Evolutionary conservation across 2,329 filamentous ascomycete genomes (phyloP), one percentile per base, ranked within the genome.

Genomic region (Pyrenochaeta sp.): DNA sequence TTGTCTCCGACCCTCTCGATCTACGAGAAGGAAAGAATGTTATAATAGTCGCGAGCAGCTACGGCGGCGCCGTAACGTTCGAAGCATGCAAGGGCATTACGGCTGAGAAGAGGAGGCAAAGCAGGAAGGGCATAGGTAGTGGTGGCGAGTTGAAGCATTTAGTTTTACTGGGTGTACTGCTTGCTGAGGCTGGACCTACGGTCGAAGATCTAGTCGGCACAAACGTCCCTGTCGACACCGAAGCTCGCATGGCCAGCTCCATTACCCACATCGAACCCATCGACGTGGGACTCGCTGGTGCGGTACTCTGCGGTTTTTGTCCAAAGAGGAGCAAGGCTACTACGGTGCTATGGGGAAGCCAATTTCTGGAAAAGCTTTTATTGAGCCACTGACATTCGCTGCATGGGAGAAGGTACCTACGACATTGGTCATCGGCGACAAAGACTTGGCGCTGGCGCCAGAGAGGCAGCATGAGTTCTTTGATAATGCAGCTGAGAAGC

Each of bases 11-110:
- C 13, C 43, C 70, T 60, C 66, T 45, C 43, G 66, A 70, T 8
- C 19, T 19, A 19, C 19, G 19, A 19, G 51, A 67, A 43, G 73
- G 59, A 25, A 71, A 72, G 45, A 68, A 77, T 27, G 59, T 78
- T 27, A 54, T 77, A 12, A 47, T 78, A 12, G 61, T 75, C 9
- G 69, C 66, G 43, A 75, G 77, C 58, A 78, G 74, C 1, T 78
- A 77, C 56, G 67, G 73, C 27, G 74, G 71, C 12, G 47, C 75
- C 48, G 62, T 68, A 0, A 68, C 64, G 4, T 66, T 66, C 10
- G 66, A 75, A 47, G 62, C 64, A 40, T 54, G 63, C 30, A 67
- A 73, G 42, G 68, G 67, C 1, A 40, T 75, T 15, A 44, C 50
- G 4, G 59, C 62, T 25, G 58, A 50, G 24, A 68, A 73, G 10